Base-by-base conservation (phyloP, 2,329 filamentous ascomycete species). In the Sarocladiaceae sp. region DNA sequence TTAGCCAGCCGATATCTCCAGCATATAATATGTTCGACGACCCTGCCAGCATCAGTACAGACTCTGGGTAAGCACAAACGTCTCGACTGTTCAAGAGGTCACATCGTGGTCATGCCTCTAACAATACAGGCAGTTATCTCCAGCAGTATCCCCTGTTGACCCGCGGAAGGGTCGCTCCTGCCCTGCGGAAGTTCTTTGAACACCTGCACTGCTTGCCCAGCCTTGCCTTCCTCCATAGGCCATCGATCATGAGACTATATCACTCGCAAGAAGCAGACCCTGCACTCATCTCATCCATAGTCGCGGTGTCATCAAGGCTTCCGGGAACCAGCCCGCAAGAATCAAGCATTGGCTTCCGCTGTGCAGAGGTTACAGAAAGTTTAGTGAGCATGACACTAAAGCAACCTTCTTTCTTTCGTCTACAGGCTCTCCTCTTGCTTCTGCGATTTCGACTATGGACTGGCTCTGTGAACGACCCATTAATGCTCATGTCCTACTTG, bases 141-240 rank as follows among this genome's bases (percentile, higher is more conserved):
- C 29, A 37, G 15, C 28, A 37, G 22, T 26, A 31, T 17, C 4
- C 36, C 13, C n/a, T 3, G 25, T n/a, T 52, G 12, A 25, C 18
- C 22, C 50, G 26, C 7, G 13, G 18, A 10, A 46, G 39, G 17
- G 50, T 36, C 25, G 26, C 31, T 10, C 10, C 39, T 15, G 36
- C 50, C 4, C 20, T 52, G n/a, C 29, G 31, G 20, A 29, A 35
- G 8, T 52, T 44, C 50, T 52, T 52, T 46, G 36, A 52, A 10
- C 29, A 29, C 7, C 25, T 52, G n/a, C 50, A 52, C 22, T 52
- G 50, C 37, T 25, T 52, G 6, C 50, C 50, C 8, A 36, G 50
- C 15, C 50, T 52, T 31, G 50, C 50, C 18, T 52, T 52, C 18
- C 37, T 52, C 25, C 50, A 52, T 25, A 29, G 28, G n/a, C 37